These are phyloP conservation scores for Phanerochaete sordida DNA, from an alignment of 768 basidiomycete species.

Conservation along the genomic window DNA sequence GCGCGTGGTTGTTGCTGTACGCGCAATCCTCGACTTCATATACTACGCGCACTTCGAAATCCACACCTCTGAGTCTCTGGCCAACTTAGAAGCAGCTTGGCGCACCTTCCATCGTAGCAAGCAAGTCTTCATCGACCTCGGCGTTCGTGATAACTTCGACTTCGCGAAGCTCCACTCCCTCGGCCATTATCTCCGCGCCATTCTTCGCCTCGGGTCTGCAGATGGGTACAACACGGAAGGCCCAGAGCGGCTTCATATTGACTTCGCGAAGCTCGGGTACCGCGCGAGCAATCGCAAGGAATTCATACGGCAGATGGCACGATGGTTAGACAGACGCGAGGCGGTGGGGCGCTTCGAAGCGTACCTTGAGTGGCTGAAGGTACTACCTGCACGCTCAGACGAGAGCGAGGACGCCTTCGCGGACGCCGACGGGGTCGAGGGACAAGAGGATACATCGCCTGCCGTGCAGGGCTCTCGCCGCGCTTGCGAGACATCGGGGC, in stretches of 20 bases:
- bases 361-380: constrained; percentile 1
- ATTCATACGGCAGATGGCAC: constrained; percentile 22
- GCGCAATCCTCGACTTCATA: constrained; percentile 35
- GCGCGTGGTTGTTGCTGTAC: constrained; percentile 24
- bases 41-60: constrained; percentile 33
- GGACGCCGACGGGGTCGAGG: no score
- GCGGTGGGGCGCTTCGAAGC: background rate
- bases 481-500: no score
- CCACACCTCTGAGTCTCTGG: constrained; percentile 29
- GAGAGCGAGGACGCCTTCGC: no score
- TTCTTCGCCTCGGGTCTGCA: constrained; percentile 14
- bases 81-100: constrained; percentile 23
- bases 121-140: constrained; percentile 8
- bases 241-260: constrained; percentile 25
- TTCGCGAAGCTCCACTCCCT: constrained; percentile 26
- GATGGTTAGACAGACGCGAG: constrained; percentile 16
- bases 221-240: constrained; percentile 28
- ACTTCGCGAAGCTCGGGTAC: constrained; percentile 25
- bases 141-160: constrained; percentile 19
- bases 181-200: constrained; percentile 15
- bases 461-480: no score
- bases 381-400: no score
- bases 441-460: no score
- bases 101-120: constrained; percentile 23
- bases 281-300: constrained; percentile 22